Evolutionary conservation across 169 alveolate genomes (phyloP).

Genomic region (Cryptosporidium sp.): DNA sequence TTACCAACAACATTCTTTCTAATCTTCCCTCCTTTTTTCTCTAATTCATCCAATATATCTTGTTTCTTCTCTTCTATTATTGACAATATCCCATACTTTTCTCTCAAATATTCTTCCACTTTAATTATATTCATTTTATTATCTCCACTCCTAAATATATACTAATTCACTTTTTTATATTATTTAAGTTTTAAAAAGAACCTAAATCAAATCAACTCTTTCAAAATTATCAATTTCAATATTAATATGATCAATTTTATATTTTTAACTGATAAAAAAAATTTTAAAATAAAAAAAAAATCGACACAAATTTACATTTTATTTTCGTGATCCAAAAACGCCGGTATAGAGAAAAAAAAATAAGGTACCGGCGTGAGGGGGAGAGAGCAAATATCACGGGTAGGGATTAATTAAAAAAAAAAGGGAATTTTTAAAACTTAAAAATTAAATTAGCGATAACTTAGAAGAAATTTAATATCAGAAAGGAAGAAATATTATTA

Average conservation of each 20-base stretch:
- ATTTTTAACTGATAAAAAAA: too few relatives aligned
- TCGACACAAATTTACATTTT: not conserved
- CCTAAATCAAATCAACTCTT: too few relatives aligned
- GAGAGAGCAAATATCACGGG: too few relatives aligned
- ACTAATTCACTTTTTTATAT: not conserved
- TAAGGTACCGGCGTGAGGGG: not conserved
- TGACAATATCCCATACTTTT: conserved; percentile 33
- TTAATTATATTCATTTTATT: conserved; percentile 1
- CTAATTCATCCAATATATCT: conserved; percentile 20
- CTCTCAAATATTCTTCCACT: conserved; percentile 24
- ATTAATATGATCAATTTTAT: too few relatives aligned
- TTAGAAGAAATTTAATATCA: too few relatives aligned
- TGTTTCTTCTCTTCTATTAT: conserved; percentile 10
- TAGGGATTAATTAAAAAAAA: too few relatives aligned
- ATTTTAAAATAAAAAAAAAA: too few relatives aligned
- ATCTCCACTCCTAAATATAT: not conserved
- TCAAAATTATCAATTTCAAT: not conserved
- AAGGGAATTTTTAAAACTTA: not conserved
- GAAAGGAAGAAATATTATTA: too few relatives aligned
- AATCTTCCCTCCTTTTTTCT: not conserved
- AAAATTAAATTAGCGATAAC: too few relatives aligned
- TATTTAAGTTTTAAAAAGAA: not conserved
- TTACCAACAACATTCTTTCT: not conserved
- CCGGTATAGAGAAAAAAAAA: not conserved
- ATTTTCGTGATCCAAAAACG: not conserved